Evolutionary conservation across 2,329 filamentous ascomycete species (phyloP).

Genomic region (Clonostachys rhizophaga): DNA sequence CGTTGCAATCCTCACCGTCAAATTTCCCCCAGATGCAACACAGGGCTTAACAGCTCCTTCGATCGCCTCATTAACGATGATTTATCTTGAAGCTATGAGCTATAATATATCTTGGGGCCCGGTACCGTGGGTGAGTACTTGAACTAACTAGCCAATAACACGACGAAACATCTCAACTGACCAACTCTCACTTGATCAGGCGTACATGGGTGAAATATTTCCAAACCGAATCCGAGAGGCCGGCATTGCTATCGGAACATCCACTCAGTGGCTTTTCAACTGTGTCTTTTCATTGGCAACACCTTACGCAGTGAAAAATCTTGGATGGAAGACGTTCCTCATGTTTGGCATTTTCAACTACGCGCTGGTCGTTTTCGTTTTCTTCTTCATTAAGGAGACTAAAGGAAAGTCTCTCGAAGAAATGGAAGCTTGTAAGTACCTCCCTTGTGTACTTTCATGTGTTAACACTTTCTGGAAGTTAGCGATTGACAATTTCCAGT

Average conservation of each 20-base stretch:
- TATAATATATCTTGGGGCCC: slow-evolving; percentile 47
- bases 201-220: slow-evolving; percentile 43
- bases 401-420: slow-evolving; percentile 36
- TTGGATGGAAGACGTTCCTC: slow-evolving; percentile 42
- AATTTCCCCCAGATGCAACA: slow-evolving; percentile 27
- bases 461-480: too few relatives aligned
- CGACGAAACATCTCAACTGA: too few relatives aligned
- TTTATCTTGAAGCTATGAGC: slow-evolving; percentile 43
- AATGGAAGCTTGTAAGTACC: slow-evolving; percentile 20
- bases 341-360: slow-evolving; percentile 46
- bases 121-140: slow-evolving; percentile 33
- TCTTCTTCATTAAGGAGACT: slow-evolving; percentile 36
- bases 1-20: slow-evolving; percentile 37
- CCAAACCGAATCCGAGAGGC: slow-evolving; percentile 43
- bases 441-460: too few relatives aligned
- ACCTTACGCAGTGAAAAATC: slow-evolving; percentile 37
- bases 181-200: too few relatives aligned
- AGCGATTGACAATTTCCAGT: too few relatives aligned
- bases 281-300: slow-evolving; percentile 43
- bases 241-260: slow-evolving; percentile 41
- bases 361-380: slow-evolving; percentile 34
- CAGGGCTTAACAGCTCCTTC: slow-evolving; percentile 27
- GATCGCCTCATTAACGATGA: slow-evolving; percentile 43
- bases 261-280: slow-evolving; percentile 47
- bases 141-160: too few relatives aligned